Conservation (phyloP, 140 eudicot species). For the Stevia rebaudiana region DNA sequence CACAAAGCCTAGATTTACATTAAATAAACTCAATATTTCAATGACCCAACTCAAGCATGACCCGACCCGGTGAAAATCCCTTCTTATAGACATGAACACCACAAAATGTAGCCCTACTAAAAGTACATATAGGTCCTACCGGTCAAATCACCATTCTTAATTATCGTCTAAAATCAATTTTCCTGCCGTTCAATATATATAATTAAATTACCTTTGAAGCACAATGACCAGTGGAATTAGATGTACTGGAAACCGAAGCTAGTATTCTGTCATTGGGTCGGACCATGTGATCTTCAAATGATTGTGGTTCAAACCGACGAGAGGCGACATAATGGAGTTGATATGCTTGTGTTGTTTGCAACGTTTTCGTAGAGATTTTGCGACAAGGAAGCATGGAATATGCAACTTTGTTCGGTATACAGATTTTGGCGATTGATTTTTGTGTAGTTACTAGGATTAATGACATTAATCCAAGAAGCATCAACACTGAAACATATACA, state of each 20-base stretch:
- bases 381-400: conserved; percentile 68
- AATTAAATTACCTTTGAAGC: conserved; percentile 38
- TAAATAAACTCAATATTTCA: no score
- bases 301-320: conserved; percentile 4
- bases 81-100: no score
- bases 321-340: conserved; percentile 12
- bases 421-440: conserved; percentile 46
- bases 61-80: no score
- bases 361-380: neutral
- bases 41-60: no score
- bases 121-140: no score
- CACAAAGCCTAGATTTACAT: no score
- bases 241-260: conserved; percentile 20
- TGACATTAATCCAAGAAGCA: conserved; percentile 66
- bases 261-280: conserved; percentile 18
- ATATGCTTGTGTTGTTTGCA: conserved; percentile 28
- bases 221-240: conserved; percentile 37
- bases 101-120: no score
- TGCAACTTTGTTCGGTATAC: conserved; percentile 47
- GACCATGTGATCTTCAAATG: conserved; percentile 4
- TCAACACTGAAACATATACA: conserved; percentile 42
- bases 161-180: neutral
- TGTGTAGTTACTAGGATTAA: conserved; percentile 49
- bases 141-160: no score
- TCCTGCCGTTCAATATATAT: neutral